phyloP scores from a whole-genome alignment of 148 eudicot genomes.

The Amaranthus cruentus region DNA sequence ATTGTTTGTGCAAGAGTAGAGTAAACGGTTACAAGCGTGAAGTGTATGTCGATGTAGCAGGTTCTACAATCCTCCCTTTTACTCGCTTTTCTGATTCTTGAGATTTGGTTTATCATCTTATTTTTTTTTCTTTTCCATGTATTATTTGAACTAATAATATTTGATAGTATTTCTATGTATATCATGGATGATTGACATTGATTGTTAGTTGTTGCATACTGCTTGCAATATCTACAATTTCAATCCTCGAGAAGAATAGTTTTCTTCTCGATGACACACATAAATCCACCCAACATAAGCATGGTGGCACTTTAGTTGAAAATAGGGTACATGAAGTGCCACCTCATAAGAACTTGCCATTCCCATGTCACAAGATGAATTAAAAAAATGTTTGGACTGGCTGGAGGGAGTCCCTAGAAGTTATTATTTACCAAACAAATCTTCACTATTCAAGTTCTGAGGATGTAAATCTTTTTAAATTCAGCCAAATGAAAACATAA shows the following conservation, averaged over 20 bases:
- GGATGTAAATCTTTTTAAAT: background rate
- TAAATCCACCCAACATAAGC: no score
- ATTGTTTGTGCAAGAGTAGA: slow-evolving; percentile 53
- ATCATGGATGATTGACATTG: background rate
- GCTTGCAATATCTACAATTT: background rate
- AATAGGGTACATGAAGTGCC: no score
- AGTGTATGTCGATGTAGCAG: slow-evolving; percentile 90
- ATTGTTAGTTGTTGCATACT: background rate
- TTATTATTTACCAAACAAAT: background rate
- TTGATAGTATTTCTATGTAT: background rate
- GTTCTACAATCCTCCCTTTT: slow-evolving; percentile 32
- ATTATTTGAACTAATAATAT: background rate
- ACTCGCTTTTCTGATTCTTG: slow-evolving; percentile 1
- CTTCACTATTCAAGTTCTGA: background rate
- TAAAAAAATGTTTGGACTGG: background rate
- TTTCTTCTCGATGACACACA: background rate
- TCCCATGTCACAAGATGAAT: no score
- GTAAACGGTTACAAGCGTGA: slow-evolving; percentile 59
- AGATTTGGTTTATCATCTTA: background rate
- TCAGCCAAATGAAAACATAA: background rate
- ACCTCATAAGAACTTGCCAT: no score
- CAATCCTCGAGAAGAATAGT: background rate
- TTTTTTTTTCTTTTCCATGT: background rate
- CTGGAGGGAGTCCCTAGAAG: background rate
- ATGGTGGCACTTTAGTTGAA: no score